phyloP scores from a whole-genome alignment of 768 basidiomycete genomes.

The Pholiota conissans region DNA sequence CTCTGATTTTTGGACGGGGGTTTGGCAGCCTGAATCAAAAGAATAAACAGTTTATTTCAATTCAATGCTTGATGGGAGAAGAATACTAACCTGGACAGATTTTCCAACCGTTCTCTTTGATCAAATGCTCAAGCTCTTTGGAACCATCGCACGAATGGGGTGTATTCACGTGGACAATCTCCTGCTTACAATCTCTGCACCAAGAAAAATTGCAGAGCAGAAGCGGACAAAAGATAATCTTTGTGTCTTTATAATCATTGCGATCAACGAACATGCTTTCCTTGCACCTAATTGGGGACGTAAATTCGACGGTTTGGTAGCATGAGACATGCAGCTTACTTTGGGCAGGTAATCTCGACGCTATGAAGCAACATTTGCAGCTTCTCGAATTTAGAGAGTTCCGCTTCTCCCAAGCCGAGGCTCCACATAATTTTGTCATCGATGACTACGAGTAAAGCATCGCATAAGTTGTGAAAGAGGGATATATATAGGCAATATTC shows the following conservation, averaged over 20 bases:
- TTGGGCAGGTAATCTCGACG: constrained; percentile 43
- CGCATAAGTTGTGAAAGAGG: no score
- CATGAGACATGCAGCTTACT: constrained; percentile 34
- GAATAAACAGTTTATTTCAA: background rate
- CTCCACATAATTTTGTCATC: constrained; percentile 8
- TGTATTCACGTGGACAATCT: constrained; percentile 28
- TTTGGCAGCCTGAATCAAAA: constrained; percentile 34
- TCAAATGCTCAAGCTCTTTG: constrained; percentile 49
- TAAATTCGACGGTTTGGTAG: no score
- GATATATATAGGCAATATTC: background rate
- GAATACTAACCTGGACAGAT: constrained; percentile 54
- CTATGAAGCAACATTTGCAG: constrained; percentile 33
- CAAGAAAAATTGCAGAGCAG: constrained; percentile 47
- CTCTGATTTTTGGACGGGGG: constrained; percentile 46
- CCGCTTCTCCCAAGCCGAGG: constrained; percentile 34
- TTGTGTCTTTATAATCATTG: constrained; percentile 38
- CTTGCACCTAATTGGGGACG: constrained; percentile 57
- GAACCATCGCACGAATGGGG: constrained; percentile 59
- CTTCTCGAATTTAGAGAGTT: constrained; percentile 24
- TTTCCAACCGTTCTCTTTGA: constrained; percentile 55
- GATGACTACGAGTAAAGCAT: constrained; percentile 12
- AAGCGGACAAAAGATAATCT: constrained; percentile 50
- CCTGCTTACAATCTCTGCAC: constrained; percentile 62
- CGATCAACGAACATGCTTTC: constrained; percentile 51
- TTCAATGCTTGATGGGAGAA: no score